Evolutionary conservation across 2,329 filamentous ascomycete species (phyloP).

Genomic region (Venturiaceae sp.): DNA sequence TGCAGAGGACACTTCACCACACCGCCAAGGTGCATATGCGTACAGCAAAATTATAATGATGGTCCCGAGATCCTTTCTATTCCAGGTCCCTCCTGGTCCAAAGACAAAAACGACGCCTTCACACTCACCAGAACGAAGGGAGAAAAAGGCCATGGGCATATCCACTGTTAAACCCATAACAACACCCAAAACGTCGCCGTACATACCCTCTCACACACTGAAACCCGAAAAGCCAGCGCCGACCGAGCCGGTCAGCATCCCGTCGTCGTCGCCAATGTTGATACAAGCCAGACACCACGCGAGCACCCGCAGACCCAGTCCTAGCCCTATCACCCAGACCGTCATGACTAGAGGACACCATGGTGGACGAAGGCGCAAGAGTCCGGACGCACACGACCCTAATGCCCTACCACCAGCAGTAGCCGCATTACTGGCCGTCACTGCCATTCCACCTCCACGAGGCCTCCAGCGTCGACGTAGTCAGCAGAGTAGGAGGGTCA

Average conservation of each 20-base stretch:
- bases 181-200: not conserved
- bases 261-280: not conserved
- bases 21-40: not conserved
- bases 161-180: not conserved
- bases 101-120: not conserved
- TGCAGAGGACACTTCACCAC: not conserved
- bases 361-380: not conserved
- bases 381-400: constrained; percentile 1
- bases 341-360: constrained; percentile 1
- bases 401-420: constrained; percentile 40
- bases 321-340: not conserved
- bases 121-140: constrained; percentile 2
- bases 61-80: constrained; percentile 1
- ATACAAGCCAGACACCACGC: not conserved
- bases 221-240: not conserved
- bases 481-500: constrained; percentile 29
- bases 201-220: not conserved
- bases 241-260: constrained; percentile 6
- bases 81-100: not conserved
- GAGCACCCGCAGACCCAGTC: not conserved
- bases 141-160: not conserved
- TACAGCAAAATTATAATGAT: not conserved
- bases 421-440: constrained; percentile 48
- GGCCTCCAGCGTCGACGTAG: constrained; percentile 23
- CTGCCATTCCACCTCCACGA: constrained; percentile 45